phyloP scores from a whole-genome alignment of 2,329 filamentous ascomycete species.

The Aspergillus fumigatus region DNA sequence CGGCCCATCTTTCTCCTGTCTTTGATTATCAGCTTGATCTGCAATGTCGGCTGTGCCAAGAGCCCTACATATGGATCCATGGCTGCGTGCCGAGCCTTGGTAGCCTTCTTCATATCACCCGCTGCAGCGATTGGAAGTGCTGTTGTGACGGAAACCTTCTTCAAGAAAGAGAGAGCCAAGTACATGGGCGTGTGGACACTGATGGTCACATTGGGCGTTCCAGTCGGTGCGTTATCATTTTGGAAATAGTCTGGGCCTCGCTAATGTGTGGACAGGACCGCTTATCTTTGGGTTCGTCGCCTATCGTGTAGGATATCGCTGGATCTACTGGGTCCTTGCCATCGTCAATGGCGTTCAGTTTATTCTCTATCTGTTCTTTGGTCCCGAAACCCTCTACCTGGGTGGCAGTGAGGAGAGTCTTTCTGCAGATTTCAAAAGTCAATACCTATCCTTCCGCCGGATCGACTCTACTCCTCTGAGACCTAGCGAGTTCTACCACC shows the following conservation, averaged over 20 bases:
- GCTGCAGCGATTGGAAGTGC: conserved; percentile 53
- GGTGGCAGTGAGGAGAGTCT: conserved; percentile 24
- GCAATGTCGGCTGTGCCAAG: conserved; percentile 54
- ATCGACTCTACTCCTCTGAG: conserved; percentile 51
- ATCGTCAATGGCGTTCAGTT: conserved; percentile 57
- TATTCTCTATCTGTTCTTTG: conserved; percentile 52
- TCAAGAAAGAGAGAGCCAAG: conserved; percentile 50
- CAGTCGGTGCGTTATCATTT: conserved; percentile 21
- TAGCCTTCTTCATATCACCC: conserved; percentile 54
- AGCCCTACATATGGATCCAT: conserved; percentile 48
- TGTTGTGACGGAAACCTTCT: conserved; percentile 56
- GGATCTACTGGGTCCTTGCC: conserved; percentile 57
- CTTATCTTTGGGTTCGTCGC: conserved; percentile 45
- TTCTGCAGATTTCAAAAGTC: conserved; percentile 35
- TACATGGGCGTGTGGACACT: conserved; percentile 57
- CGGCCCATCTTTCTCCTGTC: conserved; percentile 53
- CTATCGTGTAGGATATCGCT: conserved; percentile 51
- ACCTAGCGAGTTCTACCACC: conserved; percentile 49
- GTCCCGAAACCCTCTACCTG: conserved; percentile 52
- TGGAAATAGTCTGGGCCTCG: not conserved
- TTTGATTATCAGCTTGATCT: conserved; percentile 45
- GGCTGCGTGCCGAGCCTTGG: conserved; percentile 48
- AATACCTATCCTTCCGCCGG: conserved; percentile 45
- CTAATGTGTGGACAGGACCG: conserved; percentile 8
- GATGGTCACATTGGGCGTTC: conserved; percentile 48